Evolutionary conservation across 345 rosid genomes (phyloP), one percentile per base, ranked within the genome.

Genomic region (Acer campestre): DNA sequence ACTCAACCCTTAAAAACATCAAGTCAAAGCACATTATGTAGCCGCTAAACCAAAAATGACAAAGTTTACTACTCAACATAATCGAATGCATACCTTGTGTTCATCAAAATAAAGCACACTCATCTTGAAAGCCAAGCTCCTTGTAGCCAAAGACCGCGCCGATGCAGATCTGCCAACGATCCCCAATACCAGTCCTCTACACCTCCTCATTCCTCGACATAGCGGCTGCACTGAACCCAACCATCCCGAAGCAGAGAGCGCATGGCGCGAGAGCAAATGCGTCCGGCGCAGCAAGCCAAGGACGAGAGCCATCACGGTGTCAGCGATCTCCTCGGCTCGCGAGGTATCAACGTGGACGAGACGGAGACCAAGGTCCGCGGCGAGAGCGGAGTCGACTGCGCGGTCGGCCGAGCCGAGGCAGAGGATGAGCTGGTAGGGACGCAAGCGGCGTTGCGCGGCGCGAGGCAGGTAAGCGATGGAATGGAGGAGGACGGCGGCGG

Each of bases 381-480:
- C 99, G 55, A 97, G 91, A 75, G 94, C 88, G 35, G 98, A 92
- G 86, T 97, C 99, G 44, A 93, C 95, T 12, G 91, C 84, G 38
- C 97, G 97, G 88, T 97, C 98, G 66, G 98, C 78, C 16, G 99
- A 94, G 67, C 99, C 99, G 71, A 97, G 94, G 81, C 98, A 97
- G 13, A 97, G 90, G 75, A 94, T 83, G 79, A 97, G 97, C 88
- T 97, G 99, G 86, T 89, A 86, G 68, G 98, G 96, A 22, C 95
- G 97, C 87, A 97, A 96, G 16, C 97, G 93, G 68, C 98, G 98
- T 77, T 97, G 98, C 66, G 98, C 99, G 22, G 99, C 99, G 6
- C 98, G 98, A n/a, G 99, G 99, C 70, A 97, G 94, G 89, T 86
- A 94, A 18, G 97, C 91, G 29, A 97, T 94, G 71, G 99, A 94